A percentile compares a stretch with the other conserved stretches of the same genome.
Conservation (phyloP, 129 eudicot genomes). For the Tagetes erecta region DNA sequence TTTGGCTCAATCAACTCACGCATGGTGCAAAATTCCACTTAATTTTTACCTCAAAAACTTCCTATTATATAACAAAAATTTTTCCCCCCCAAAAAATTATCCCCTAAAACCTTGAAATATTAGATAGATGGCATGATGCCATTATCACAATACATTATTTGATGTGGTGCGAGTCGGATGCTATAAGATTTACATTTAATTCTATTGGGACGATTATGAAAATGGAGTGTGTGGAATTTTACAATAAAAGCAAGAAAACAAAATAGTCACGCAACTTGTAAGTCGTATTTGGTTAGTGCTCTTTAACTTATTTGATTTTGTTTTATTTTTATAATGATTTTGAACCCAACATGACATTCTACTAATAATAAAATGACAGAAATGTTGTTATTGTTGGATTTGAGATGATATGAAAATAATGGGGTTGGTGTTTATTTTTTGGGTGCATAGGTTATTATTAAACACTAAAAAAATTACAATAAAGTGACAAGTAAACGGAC, state of each 20-base stretch:
- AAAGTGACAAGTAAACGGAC: no score
- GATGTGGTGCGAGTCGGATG: conserved; percentile 2
- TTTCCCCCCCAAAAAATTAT: no score
- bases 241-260: neutral
- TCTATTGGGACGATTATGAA: neutral
- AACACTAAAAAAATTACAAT: no score
- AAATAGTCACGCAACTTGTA: neutral
- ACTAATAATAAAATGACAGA: neutral
- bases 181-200: neutral
- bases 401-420: neutral
- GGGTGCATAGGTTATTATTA: no score
- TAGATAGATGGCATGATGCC: neutral
- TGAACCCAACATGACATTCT: no score
- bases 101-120: no score
- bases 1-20: no score
- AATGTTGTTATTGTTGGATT: neutral
- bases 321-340: no score
- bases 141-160: neutral
- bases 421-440: no score
- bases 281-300: neutral
- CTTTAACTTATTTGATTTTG: neutral
- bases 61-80: no score
- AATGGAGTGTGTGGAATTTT: neutral
- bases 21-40: no score
- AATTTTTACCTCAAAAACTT: no score